A percentile compares a stretch with the other conserved stretches of the same genome.
These are phyloP conservation scores for Neofusicoccum umdonicola DNA, from an alignment of 2,329 filamentous ascomycete genomes.

Conservation along the genomic window DNA sequence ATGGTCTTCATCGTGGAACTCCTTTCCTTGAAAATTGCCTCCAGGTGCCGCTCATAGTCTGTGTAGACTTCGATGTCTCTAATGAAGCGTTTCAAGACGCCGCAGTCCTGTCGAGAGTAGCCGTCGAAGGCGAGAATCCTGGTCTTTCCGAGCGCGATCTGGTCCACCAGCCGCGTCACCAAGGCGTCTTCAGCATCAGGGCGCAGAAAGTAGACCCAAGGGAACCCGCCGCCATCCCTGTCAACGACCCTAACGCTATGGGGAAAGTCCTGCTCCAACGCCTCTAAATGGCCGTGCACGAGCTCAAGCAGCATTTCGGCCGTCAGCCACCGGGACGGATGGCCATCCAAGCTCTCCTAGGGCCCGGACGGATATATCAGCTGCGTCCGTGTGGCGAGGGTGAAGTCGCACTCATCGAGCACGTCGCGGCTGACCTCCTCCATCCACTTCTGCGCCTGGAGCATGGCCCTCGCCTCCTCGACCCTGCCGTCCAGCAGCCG, in stretches of 20 bases:
- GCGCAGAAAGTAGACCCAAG: slow-evolving; percentile 57
- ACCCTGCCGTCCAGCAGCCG: slow-evolving; percentile 49
- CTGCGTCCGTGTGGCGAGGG: slow-evolving; percentile 41
- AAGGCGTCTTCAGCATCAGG: slow-evolving; percentile 34
- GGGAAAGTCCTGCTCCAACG: slow-evolving; percentile 41
- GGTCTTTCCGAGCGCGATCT: slow-evolving; percentile 32
- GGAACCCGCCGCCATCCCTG: slow-evolving; percentile 43
- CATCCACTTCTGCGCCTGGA: slow-evolving; percentile 53
- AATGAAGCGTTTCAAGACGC: slow-evolving; percentile 35
- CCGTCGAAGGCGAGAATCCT: slow-evolving; percentile 27
- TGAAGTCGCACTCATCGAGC: slow-evolving; percentile 59
- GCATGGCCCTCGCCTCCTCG: slow-evolving; percentile 47
- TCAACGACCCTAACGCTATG: slow-evolving; percentile 51
- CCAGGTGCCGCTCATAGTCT: slow-evolving; percentile 22
- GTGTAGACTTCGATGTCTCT: slow-evolving; percentile 24
- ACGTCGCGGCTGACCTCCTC: slow-evolving; percentile 55
- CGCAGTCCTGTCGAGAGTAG: slow-evolving; percentile 25
- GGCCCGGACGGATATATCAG: slow-evolving; percentile 45
- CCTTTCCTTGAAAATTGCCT: slow-evolving; percentile 33
- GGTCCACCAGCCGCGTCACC: slow-evolving; percentile 27
- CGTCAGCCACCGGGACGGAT: slow-evolving; percentile 40
- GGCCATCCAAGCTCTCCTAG: slow-evolving; percentile 40
- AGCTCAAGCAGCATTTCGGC: slow-evolving; percentile 37
- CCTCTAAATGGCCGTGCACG: slow-evolving; percentile 25
- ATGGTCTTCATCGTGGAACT: slow-evolving; percentile 44